A percentile compares a stretch with the other conserved stretches of the same genome.
Conservation (phyloP, 345 rosid species). For the Sonneratia alba region DNA sequence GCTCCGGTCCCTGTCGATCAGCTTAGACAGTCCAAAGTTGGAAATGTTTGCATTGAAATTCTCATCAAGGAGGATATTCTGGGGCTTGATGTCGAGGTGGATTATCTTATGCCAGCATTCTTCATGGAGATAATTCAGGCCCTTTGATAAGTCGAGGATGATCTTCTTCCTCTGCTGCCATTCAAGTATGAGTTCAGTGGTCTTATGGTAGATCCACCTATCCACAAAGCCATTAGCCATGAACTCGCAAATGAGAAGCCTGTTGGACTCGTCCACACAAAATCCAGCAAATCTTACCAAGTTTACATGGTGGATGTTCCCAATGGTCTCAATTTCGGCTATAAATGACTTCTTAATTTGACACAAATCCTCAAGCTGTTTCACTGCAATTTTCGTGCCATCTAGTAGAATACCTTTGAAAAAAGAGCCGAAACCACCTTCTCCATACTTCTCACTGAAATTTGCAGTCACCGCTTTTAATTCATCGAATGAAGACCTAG, state of each 20-base stretch:
- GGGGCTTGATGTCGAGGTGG: conserved; percentile 16
- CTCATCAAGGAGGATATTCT: conserved; percentile 11
- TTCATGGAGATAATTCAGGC: conserved; percentile 27
- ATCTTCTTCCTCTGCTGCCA: conserved; percentile 27
- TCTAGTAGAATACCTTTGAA: conserved; percentile 18
- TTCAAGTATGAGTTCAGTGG: conserved; percentile 6
- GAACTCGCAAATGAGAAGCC: conserved; percentile 25
- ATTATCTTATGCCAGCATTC: conserved; percentile 21
- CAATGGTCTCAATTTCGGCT: conserved; percentile 24
- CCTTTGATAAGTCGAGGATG: conserved; percentile 25
- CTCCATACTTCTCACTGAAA: conserved; percentile 19
- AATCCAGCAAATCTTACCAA: conserved; percentile 21
- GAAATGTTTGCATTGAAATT: conserved; percentile 9
- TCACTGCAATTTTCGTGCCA: conserved; percentile 23
- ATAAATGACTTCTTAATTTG: conserved; percentile 23
- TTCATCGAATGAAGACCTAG: conserved; percentile 1
- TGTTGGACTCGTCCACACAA: conserved; percentile 24
- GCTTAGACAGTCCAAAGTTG: conserved; percentile 17
- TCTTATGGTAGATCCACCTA: conserved; percentile 17
- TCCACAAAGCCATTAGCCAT: conserved; percentile 27
- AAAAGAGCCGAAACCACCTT: conserved; percentile 31
- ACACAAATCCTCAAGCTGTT: conserved; percentile 16
- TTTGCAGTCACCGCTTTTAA: conserved; percentile 16
- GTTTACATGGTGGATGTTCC: conserved; percentile 28
- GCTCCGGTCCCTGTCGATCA: conserved; percentile 11